Conservation (phyloP, 2,329 filamentous ascomycete species). For the Stachybotrys chartarum region DNA sequence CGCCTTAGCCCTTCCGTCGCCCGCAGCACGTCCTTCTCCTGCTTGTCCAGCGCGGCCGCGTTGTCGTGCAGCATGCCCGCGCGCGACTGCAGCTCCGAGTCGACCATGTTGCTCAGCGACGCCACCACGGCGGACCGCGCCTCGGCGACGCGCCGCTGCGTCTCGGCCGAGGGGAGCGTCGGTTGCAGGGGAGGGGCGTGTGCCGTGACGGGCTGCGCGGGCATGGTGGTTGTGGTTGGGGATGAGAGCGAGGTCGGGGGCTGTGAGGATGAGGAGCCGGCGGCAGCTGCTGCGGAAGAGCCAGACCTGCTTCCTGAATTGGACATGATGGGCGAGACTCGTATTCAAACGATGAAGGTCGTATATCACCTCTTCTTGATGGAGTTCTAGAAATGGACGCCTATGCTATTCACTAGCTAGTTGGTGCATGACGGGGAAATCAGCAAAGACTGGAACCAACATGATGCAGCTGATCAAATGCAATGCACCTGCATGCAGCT, state of each 20-base stretch:
- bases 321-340: neutral
- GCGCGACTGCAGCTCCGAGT: conserved; percentile 60
- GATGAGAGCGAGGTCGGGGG: conserved; percentile 1
- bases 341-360: neutral
- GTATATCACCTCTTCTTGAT: neutral
- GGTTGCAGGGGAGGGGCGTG: conserved; percentile 18
- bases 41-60: conserved; percentile 54
- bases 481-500: neutral
- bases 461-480: neutral
- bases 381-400: too few relatives aligned
- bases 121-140: conserved; percentile 54
- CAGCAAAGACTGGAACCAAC: neutral
- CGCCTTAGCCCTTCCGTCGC: conserved; percentile 53
- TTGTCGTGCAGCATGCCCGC: conserved; percentile 65
- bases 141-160: conserved; percentile 43
- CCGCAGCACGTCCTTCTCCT: conserved; percentile 58
- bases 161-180: conserved; percentile 32
- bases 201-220: neutral
- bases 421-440: too few relatives aligned
- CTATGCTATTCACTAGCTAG: too few relatives aligned
- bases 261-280: conserved; percentile 1
- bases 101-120: conserved; percentile 61
- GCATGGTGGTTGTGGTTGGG: conserved; percentile 2
- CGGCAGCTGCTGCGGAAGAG: neutral
- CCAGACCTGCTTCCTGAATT: neutral